phyloP scores from a whole-genome alignment of 2,329 filamentous ascomycete species.

The Pseudofabraea citricarpa region DNA sequence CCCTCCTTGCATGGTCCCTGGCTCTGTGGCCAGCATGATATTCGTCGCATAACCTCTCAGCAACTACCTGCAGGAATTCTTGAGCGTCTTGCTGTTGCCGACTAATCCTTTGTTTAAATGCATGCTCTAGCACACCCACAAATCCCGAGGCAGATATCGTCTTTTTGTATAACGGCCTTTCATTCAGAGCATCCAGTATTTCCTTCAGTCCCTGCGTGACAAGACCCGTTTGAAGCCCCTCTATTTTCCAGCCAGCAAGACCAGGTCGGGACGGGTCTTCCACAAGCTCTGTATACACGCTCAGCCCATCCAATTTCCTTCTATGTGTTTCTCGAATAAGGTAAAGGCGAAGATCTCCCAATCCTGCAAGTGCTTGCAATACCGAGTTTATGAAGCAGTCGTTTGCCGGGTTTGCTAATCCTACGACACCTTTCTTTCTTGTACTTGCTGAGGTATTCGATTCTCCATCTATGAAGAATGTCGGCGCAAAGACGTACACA shows the following conservation, averaged over 20 bases:
- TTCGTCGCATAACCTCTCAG: conserved; percentile 88
- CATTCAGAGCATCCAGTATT: conserved; percentile 87
- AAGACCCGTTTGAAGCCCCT: conserved; percentile 70
- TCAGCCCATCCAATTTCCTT: conserved; percentile 70
- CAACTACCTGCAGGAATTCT: conserved; percentile 91
- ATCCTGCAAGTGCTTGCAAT: conserved; percentile 84
- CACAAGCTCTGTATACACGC: conserved; percentile 65
- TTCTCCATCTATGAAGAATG: conserved; percentile 87
- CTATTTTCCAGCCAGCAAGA: conserved; percentile 55
- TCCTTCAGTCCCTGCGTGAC: conserved; percentile 88
- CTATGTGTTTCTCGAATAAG: conserved; percentile 88
- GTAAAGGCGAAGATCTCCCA: conserved; percentile 85
- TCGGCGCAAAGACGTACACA: conserved; percentile 97
- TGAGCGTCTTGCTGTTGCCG: conserved; percentile 96
- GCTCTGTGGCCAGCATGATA: conserved; percentile 82
- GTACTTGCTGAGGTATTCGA: conserved; percentile 44
- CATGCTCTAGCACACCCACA: conserved; percentile 74
- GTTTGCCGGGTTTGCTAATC: conserved; percentile 85
- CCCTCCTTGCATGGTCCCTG: conserved; percentile 48
- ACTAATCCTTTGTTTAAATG: conserved; percentile 87
- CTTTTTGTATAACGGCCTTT: conserved; percentile 89
- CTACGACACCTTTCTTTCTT: conserved; percentile 83
- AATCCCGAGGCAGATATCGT: conserved; percentile 86
- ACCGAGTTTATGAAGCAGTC: conserved; percentile 97
- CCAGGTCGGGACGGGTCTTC: conserved; percentile 39